phyloP scores from a whole-genome alignment of 1,284 basidiomycete species.

The Tylopilus sp. region DNA sequence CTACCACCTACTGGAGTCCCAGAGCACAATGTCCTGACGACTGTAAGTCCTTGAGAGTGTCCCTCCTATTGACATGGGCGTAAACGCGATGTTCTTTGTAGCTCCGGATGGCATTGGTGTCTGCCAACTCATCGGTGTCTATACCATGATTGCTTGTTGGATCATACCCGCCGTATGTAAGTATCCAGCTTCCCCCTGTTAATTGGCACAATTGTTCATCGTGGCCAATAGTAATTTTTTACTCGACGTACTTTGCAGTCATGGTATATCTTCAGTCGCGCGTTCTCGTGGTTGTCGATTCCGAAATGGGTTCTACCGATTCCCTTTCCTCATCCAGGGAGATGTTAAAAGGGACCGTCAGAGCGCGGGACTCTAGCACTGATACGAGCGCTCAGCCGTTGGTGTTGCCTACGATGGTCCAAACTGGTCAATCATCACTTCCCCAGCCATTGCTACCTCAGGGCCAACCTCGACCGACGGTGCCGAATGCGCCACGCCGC shows the following conservation, averaged over 20 bases:
- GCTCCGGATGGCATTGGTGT: conserved; percentile 41
- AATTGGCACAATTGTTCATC: not conserved
- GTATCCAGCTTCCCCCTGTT: conserved; percentile 18
- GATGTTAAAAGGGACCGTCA: conserved; percentile 6
- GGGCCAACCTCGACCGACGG: not conserved
- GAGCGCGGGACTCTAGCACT: not conserved
- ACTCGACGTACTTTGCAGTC: conserved; percentile 35
- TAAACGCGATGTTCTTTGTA: conserved; percentile 17
- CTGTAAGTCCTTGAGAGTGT: conserved; percentile 30
- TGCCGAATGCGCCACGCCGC: conserved; percentile 6
- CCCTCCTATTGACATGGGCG: not conserved
- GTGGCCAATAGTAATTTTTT: conserved; percentile 36
- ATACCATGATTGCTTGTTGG: conserved; percentile 53
- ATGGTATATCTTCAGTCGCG: conserved; percentile 33
- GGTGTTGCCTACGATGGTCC: conserved; percentile 9
- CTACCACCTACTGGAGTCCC: conserved; percentile 42
- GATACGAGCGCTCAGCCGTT: not conserved
- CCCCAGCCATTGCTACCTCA: not conserved
- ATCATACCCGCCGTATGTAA: conserved; percentile 49
- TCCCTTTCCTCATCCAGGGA: conserved; percentile 6
- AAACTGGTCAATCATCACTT: conserved; percentile 7
- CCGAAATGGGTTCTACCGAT: conserved; percentile 17
- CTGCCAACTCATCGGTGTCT: conserved; percentile 48
- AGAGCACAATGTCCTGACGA: conserved; percentile 42
- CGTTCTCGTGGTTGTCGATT: conserved; percentile 26